Evolutionary conservation across 352 stramenopile species (phyloP).

Genomic region (Globisporangium takayamanum): DNA sequence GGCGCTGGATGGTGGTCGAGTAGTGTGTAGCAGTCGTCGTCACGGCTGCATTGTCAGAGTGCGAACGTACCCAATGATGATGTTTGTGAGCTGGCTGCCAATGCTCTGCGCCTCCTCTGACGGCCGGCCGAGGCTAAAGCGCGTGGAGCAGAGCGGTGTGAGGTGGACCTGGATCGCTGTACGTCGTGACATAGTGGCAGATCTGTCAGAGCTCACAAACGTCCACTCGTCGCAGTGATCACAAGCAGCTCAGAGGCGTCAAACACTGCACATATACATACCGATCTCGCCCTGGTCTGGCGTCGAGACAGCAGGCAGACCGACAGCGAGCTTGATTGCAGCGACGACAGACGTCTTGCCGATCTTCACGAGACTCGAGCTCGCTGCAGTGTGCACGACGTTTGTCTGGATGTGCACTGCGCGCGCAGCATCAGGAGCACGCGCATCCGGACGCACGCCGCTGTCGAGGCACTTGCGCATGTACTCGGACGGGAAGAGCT

Average conservation of each 20-base stretch:
- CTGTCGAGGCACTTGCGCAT: conserved; percentile 52
- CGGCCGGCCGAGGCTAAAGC: conserved; percentile 58
- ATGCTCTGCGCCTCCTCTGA: conserved; percentile 77
- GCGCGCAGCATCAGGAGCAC: conserved; percentile 35
- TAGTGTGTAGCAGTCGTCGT: neutral
- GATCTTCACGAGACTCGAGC: conserved; percentile 69
- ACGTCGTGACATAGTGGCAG: conserved; percentile 18
- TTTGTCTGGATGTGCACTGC: conserved; percentile 59
- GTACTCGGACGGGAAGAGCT: conserved; percentile 73
- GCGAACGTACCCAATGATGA: conserved; percentile 48
- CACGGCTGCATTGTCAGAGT: neutral
- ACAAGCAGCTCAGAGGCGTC: neutral
- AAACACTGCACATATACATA: conserved; percentile 11
- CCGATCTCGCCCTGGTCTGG: conserved; percentile 74
- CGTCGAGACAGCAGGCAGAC: conserved; percentile 53
- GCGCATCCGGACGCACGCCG: conserved; percentile 53
- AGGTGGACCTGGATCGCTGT: conserved; percentile 76
- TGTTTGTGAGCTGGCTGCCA: conserved; percentile 66
- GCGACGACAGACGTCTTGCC: conserved; percentile 68
- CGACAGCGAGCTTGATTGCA: conserved; percentile 68
- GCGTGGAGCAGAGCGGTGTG: conserved; percentile 66
- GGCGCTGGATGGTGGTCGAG: neutral
- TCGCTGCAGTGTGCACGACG: conserved; percentile 55
- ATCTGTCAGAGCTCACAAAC: neutral
- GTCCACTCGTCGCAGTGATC: neutral